Percentiles rank a stretch among this genome's conserved stretches.
phyloP scores from a whole-genome alignment of 2,329 filamentous ascomycete genomes.

The Nigrospora oryzae region DNA sequence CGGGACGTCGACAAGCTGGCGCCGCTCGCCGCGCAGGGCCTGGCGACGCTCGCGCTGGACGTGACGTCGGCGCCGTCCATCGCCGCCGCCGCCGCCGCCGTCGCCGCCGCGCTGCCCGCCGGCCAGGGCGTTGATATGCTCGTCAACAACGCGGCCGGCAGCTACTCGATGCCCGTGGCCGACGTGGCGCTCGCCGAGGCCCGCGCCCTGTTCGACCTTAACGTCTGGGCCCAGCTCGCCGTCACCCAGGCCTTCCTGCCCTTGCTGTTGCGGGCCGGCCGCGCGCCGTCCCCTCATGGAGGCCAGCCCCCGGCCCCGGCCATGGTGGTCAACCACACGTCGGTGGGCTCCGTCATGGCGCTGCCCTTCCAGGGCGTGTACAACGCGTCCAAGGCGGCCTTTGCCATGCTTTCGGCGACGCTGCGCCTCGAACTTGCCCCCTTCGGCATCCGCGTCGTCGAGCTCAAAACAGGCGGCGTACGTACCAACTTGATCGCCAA shows the following conservation, averaged over 20 bases:
- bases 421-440: constrained; percentile 22
- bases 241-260: constrained; percentile 4
- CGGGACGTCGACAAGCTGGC: constrained; percentile 1
- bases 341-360: constrained; percentile 5
- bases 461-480: constrained; percentile 7
- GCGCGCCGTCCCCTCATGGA: neutral
- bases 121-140: constrained; percentile 1
- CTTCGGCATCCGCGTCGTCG: constrained; percentile 18
- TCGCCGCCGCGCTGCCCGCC: neutral
- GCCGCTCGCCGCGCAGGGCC: neutral
- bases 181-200: constrained; percentile 1
- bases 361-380: constrained; percentile 9
- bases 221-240: constrained; percentile 1
- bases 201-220: neutral
- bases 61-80: neutral
- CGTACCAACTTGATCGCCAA: constrained; percentile 4
- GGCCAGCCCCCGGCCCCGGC: neutral
- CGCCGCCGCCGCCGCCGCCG: neutral
- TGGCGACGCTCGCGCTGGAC: neutral
- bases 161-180: neutral
- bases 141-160: constrained; percentile 2
- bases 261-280: neutral
- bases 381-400: constrained; percentile 17
- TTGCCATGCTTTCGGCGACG: constrained; percentile 16
- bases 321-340: constrained; percentile 16